Base-by-base conservation (phyloP, 495 filamentous ascomycete genomes). In the Hyaloscypha finlandica region DNA sequence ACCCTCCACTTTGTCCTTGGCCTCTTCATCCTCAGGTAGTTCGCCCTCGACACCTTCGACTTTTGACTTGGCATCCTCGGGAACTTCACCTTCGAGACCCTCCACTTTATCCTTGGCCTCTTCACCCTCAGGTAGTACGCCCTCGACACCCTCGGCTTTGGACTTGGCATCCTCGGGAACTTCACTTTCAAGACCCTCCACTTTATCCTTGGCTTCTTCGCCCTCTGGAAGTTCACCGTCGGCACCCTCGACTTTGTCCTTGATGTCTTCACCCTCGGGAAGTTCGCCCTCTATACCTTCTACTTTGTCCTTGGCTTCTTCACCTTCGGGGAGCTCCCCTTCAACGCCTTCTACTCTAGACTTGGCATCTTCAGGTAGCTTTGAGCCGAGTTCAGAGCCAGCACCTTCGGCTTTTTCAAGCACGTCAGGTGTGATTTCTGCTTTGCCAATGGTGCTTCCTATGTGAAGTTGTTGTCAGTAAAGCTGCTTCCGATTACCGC, bases 371-470 rank as follows among this genome's bases (percentile, higher is more conserved):
- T 75, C 68, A 53, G 35, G 59, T 66, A 64, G 19, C 39, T 73
- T 68, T 39, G 74, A 51, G 22, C 22, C 37, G 39, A 33, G 37
- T n/a, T 73, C 70, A 51, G 74, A 51, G 22, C 31, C 37, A 59
- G 53, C 55, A 3, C 48, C 54, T 22, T 65, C 65, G 8, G 84
- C 77, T 69, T 87, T 84, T 31, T 79, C 82, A 32, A 82, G 80
- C 42, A 64, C 20, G 6, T 58, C 55, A 58, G 55, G 55, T 58
- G 20, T 4, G 30, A 32, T 6, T 8, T 95, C 90, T 12, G 90
- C 92, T 55, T 81, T 83, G 37, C 92, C 92, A 65, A 96, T 85
- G 42, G 94, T 80, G 64, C 92, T 88, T 22, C 92, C 42, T 48
- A 48, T 14, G 16, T 37, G 3, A 48, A 16, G 1, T 48, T 6